phyloP scores from a whole-genome alignment of 768 basidiomycete genomes.

The Kwoniella sp. region DNA sequence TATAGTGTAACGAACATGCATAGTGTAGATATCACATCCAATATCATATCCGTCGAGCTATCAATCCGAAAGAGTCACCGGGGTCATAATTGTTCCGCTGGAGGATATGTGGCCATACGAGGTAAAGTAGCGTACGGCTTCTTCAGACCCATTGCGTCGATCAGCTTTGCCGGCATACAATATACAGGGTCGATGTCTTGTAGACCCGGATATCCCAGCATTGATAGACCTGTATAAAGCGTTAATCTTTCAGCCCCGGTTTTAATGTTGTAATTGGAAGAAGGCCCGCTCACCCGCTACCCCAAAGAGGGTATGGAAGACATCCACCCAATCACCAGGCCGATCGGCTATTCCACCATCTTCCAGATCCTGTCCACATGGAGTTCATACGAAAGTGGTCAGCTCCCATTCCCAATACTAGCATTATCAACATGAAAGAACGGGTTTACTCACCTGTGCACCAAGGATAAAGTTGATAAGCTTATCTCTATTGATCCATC shows the following conservation, averaged over 20 bases:
- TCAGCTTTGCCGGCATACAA: slow-evolving; percentile 84
- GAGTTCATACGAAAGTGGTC: neutral
- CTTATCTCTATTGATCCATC: slow-evolving; percentile 85
- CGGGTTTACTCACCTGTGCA: slow-evolving; percentile 66
- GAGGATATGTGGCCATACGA: slow-evolving; percentile 26
- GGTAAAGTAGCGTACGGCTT: slow-evolving; percentile 41
- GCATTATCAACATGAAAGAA: neutral
- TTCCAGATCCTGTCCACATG: slow-evolving; percentile 70
- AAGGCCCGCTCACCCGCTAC: slow-evolving; percentile 66
- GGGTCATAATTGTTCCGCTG: slow-evolving; percentile 12
- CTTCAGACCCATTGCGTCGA: slow-evolving; percentile 67
- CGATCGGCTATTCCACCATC: slow-evolving; percentile 91
- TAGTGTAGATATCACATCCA: slow-evolving; percentile 10
- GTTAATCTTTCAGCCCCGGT: too few species aligned
- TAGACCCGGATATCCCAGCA: slow-evolving; percentile 82
- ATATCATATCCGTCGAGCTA: neutral
- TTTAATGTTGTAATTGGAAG: neutral
- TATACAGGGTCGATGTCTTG: slow-evolving; percentile 89
- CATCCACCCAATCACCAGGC: slow-evolving; percentile 89
- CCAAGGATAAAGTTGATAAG: slow-evolving; percentile 80
- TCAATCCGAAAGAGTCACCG: too few species aligned
- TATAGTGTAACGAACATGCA: slow-evolving; percentile 12
- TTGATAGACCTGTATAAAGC: slow-evolving; percentile 69
- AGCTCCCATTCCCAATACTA: neutral
- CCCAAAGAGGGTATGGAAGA: slow-evolving; percentile 96